Conservation (phyloP, 306 rosid species). For the Cucumis hystrix region DNA sequence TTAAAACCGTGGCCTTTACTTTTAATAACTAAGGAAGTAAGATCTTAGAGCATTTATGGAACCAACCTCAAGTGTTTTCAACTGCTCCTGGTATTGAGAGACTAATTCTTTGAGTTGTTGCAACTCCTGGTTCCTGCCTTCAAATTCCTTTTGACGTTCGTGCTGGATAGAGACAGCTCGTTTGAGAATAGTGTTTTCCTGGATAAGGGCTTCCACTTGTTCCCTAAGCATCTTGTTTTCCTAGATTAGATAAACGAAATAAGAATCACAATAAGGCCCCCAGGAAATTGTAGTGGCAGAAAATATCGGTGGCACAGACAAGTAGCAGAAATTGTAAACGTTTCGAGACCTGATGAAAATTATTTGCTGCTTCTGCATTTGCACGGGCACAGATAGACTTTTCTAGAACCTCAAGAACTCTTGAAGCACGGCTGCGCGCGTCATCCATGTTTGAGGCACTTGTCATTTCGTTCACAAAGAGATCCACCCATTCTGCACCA, state of each 20-base stretch:
- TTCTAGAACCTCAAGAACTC: slow-evolving; percentile 64
- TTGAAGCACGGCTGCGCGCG: slow-evolving; percentile 69
- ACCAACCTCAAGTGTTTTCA: slow-evolving; percentile 63
- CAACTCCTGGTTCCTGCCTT: slow-evolving; percentile 51
- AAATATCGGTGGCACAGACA: neutral
- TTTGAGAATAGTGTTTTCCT: slow-evolving; percentile 61
- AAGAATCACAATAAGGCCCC: neutral
- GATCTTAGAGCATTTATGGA: neutral
- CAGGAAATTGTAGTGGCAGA: neutral
- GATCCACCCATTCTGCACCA: slow-evolving; percentile 82
- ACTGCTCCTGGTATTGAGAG: slow-evolving; percentile 67
- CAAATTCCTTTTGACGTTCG: slow-evolving; percentile 59
- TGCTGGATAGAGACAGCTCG: slow-evolving; percentile 68
- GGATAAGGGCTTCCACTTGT: slow-evolving; percentile 56
- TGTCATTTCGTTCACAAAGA: slow-evolving; percentile 67
- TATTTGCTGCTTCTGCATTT: slow-evolving; percentile 42
- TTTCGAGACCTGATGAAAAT: slow-evolving; percentile 37
- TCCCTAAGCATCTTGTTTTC: slow-evolving; percentile 66
- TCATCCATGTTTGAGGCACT: slow-evolving; percentile 65
- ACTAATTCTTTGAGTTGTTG: slow-evolving; percentile 62
- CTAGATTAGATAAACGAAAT: slow-evolving; percentile 15
- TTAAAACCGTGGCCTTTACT: neutral
- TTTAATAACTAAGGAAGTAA: neutral
- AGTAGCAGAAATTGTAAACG: neutral
- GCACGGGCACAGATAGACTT: slow-evolving; percentile 49